A percentile compares a stretch with the other conserved stretches of the same genome.
Evolutionary conservation across 257 asterid species (phyloP).

Genomic region (Solanum rostratum): DNA sequence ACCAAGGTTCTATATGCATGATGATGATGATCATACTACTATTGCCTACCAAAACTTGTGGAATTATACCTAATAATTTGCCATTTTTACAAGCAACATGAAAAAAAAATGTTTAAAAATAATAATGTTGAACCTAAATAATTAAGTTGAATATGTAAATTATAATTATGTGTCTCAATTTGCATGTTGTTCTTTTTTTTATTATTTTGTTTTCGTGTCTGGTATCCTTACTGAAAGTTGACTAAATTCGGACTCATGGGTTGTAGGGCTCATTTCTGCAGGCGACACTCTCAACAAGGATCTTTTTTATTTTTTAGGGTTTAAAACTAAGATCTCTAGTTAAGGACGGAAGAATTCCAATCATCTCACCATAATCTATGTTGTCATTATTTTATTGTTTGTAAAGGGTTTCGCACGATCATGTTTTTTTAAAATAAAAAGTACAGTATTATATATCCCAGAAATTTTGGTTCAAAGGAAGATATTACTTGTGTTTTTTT

Average conservation of each 20-base stretch:
- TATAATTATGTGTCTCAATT: neutral
- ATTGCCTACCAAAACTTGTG: conserved; percentile 23
- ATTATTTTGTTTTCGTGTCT: neutral
- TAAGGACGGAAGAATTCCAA: no score
- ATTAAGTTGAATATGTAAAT: neutral
- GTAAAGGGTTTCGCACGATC: neutral
- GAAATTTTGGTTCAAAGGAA: neutral
- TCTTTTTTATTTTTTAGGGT: no score
- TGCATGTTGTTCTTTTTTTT: neutral
- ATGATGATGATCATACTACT: conserved; percentile 19
- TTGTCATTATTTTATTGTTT: neutral
- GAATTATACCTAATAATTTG: conserved; percentile 27
- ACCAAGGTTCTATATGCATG: conserved; percentile 26
- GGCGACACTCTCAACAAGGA: no score
- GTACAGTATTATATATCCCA: neutral
- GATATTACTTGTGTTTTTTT: neutral
- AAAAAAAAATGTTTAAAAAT: neutral
- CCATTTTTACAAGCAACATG: neutral
- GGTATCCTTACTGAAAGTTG: no score
- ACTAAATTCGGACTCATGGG: no score
- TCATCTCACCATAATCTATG: no score
- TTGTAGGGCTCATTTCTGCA: no score
- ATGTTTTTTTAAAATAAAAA: no score
- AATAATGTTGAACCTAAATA: neutral
- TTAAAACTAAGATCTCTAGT: no score